Percentiles rank a stretch among this genome's conserved stretches.
Evolutionary conservation across 192 early-diverging fungal genomes (phyloP).

Genomic region (Kickxella alabastrina): DNA sequence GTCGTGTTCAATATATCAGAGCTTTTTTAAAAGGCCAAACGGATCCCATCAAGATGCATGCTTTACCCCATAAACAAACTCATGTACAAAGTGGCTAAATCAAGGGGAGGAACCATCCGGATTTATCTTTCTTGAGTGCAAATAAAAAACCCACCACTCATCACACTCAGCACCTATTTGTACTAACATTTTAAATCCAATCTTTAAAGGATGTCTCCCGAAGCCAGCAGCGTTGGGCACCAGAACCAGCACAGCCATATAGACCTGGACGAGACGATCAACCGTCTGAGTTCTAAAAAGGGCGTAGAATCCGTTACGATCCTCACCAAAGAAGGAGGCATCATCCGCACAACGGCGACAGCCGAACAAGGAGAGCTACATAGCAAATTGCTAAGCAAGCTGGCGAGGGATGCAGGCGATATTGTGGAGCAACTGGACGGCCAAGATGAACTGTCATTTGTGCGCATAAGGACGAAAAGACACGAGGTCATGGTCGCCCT

Average conservation of each 20-base stretch:
- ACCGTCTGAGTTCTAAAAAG: slow-evolving; percentile 80
- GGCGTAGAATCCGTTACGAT: slow-evolving; percentile 91
- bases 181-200: too few species aligned
- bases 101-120: too few species aligned
- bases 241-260: slow-evolving; percentile 17
- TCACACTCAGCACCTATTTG: too few species aligned
- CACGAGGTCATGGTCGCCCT: slow-evolving; percentile 97
- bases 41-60: too few species aligned
- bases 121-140: too few species aligned
- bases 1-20: too few species aligned
- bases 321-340: slow-evolving; percentile 85
- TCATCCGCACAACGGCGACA: slow-evolving; percentile 86
- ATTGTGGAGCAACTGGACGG: slow-evolving; percentile 80
- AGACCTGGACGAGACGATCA: slow-evolving; percentile 93
- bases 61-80: too few species aligned
- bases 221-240: too few species aligned
- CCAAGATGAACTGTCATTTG: slow-evolving; percentile 92
- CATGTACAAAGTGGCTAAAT: too few species aligned
- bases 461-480: slow-evolving; percentile 89
- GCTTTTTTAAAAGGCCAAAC: too few species aligned
- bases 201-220: too few species aligned
- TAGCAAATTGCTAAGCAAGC: slow-evolving; percentile 75
- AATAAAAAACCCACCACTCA: too few species aligned
- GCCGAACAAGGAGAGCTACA: slow-evolving; percentile 75
- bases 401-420: slow-evolving; percentile 70